These are phyloP conservation scores for Epichloe hybrida DNA, from an alignment of 2,329 filamentous ascomycete species.

Conservation along the genomic window DNA sequence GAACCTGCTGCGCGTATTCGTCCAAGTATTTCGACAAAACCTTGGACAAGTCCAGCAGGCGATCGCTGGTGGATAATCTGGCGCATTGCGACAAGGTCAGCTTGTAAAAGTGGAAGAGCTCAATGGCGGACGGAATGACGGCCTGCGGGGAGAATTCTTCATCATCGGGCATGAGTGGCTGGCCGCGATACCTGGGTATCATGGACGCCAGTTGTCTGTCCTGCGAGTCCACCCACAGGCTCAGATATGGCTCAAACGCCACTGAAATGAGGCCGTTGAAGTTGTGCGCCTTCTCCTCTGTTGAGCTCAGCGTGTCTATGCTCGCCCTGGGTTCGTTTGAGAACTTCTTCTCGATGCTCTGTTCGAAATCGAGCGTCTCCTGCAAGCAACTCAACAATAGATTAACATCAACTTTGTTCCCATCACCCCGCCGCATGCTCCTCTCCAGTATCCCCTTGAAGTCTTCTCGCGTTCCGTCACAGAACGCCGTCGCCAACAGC, in stretches of 20 bases:
- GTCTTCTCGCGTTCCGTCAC: conserved; percentile 88
- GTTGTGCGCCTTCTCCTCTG: conserved; percentile 59
- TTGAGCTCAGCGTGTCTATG: conserved; percentile 76
- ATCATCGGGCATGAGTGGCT: conserved; percentile 66
- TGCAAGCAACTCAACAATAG: conserved; percentile 78
- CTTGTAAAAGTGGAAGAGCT: conserved; percentile 95
- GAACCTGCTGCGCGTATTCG: conserved; percentile 85
- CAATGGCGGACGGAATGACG: conserved; percentile 86
- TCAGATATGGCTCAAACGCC: conserved; percentile 93
- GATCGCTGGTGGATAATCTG: conserved; percentile 83
- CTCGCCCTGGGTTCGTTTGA: conserved; percentile 60
- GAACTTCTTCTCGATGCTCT: conserved; percentile 76
- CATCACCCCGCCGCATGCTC: conserved; percentile 66
- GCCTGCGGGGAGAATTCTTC: conserved; percentile 87
- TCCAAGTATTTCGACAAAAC: conserved; percentile 89
- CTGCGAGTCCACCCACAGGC: conserved; percentile 92
- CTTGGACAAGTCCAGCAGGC: conserved; percentile 70
- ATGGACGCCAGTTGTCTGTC: conserved; percentile 74
- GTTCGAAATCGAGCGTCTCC: conserved; percentile 94
- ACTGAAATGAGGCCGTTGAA: conserved; percentile 90
- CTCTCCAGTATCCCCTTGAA: conserved; percentile 86
- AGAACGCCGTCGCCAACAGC: conserved; percentile 79
- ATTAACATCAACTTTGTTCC: conserved; percentile 77
- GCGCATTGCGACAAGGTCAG: conserved; percentile 87
- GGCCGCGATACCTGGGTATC: conserved; percentile 76